Evolutionary conservation across 2,329 filamentous ascomycete species (phyloP).

Genomic region (Ophiostoma ulmi): DNA sequence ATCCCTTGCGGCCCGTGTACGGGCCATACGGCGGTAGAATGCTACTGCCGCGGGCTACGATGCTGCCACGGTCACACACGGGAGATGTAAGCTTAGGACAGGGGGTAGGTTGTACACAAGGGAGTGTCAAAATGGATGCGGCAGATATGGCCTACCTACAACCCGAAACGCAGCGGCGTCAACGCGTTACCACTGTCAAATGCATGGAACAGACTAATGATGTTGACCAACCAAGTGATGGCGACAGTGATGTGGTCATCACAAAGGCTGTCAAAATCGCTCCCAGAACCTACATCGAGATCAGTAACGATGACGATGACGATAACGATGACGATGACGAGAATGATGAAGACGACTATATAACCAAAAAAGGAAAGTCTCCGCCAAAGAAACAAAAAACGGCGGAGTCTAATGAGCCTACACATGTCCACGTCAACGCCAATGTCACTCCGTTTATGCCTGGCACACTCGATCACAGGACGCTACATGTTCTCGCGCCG

Average conservation of each 20-base stretch:
- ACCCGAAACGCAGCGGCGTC: neutral
- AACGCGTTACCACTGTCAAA: neutral
- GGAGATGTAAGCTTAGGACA: too few relatives aligned
- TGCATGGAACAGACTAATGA: neutral
- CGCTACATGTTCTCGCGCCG: constrained; percentile 58
- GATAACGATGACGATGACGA: neutral
- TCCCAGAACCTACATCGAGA: neutral
- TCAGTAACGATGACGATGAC: neutral
- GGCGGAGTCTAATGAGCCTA: neutral
- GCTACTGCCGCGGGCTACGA: neutral
- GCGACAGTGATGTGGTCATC: neutral
- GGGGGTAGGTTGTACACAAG: too few relatives aligned
- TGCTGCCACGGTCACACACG: neutral
- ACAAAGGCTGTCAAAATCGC: neutral
- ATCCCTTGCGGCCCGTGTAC: neutral
- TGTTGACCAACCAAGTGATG: neutral
- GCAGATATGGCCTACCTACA: neutral
- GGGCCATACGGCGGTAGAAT: neutral
- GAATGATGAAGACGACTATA: neutral
- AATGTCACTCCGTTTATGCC: constrained; percentile 53
- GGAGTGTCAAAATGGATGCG: constrained; percentile 9
- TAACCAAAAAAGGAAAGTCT: neutral
- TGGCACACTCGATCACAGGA: constrained; percentile 56
- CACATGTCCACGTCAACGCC: neutral
- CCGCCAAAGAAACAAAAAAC: too few relatives aligned